Base-by-base conservation (phyloP, 1,284 basidiomycete species). In the Thecaphora thlaspeos region DNA sequence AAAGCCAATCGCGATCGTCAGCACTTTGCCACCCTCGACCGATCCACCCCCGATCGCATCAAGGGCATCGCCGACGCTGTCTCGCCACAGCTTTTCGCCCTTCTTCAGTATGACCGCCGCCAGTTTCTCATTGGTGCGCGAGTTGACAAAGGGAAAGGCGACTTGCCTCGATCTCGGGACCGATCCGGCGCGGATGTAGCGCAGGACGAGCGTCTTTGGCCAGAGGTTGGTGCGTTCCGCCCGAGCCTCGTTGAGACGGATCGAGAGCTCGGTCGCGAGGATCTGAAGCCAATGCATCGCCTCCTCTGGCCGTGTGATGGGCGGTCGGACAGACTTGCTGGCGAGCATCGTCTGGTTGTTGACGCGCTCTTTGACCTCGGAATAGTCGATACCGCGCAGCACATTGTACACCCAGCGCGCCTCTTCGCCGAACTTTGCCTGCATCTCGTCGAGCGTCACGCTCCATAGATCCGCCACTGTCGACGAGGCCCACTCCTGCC, bases 41-140 rank as follows among this genome's bases (percentile, higher is more conserved):
- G 49, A 43, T 9, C 45, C 58, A n/a, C 55, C 66, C n/a, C 41
- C 46, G 2, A 51, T 51, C 4, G 47, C 32, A 4, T 49, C 55
- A 8, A 61, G 28, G 11, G 57, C 59, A 46, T 38, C 83, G 81
- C 43, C 83, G 8, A 89, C 82, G 14, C 91, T 83, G 55, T 96
- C 92, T 59, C 87, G 88, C 88, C 93, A 91, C 2, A 98, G 82
- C 75, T 86, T 88, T 68, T 89, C 84, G 1, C 86, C 93, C 37
- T 85, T 85, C n/a, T 84, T 81, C 15, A 87, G 83, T 55, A 98
- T 88, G 55, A 85, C 72, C 8, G 91, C 89, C 3, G 55, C 57
- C 2, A 72, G 46, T n/a, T 59, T 48, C 1, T 72, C 68, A 26
- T 61, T 55, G 23, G 41, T 30, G 46, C 48, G 51, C 24, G 50